Evolutionary conservation across 225 moss, liverwort and hornwort genomes (phyloP), one percentile per base, ranked within the genome.

Genomic region (Physcomitrium patens): DNA sequence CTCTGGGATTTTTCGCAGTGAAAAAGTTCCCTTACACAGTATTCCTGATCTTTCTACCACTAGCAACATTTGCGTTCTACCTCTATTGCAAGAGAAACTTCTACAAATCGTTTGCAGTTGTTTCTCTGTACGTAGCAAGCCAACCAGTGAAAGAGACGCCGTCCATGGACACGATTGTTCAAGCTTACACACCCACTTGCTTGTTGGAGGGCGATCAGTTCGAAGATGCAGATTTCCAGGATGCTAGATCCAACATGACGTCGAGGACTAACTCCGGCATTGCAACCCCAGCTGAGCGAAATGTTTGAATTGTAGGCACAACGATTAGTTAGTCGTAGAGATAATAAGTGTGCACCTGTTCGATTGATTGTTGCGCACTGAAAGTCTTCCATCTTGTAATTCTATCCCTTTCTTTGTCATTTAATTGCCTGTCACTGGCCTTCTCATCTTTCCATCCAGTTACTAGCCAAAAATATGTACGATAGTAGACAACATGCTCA

Each of bases 161-260:
- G 1, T 72, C 92, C 0, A 43, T 82, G 26, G 24, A 51, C 46
- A 24, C 90, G 41, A 54, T 89, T 27, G 80, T 87, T 23, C 89
- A 90, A n/a, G 89, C 86, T 1, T 94, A 76, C 75, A 92, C 90
- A 10, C 94, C 92, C 9, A 82, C 84, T 0, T 92, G 90, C 60
- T 63, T 94, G 28, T 67, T 88, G n/a, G 81, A 81, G 3, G 3
- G 52, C 37, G 85, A 81, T 0, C 74, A 85, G 58, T 85, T 81
- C 12, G 78, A 81, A 23, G 81, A 84, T 68, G 67, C 78, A 27
- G 71, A 78, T 0, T 85, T 85, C 19, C 81, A 85, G 62, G 85
- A 85, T 72, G 85, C 85, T 18, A 78, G 81, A 41, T 81, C 81
- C 8, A 81, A 68, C 71, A 78, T 85, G 78, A 81, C 85, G 19